phyloP scores from a whole-genome alignment of 2,329 filamentous ascomycete genomes.

The Ustilaginoidea virens region DNA sequence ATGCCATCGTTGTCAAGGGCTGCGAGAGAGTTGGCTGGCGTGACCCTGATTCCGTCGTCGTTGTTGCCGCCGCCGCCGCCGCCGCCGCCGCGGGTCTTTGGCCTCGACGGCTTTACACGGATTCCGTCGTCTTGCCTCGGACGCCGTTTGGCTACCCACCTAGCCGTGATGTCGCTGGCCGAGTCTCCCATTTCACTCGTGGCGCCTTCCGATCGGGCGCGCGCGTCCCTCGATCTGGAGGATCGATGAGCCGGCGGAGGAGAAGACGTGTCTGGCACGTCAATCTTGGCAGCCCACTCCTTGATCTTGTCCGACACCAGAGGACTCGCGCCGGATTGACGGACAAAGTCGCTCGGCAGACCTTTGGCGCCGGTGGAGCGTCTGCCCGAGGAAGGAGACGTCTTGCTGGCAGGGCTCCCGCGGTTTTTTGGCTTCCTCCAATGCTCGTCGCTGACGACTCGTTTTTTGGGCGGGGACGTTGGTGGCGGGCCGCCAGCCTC shows the following conservation, averaged over 20 bases:
- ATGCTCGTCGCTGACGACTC: conserved; percentile 84
- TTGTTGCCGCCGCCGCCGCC: too few species aligned
- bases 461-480: conserved; percentile 59
- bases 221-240: conserved; percentile 19
- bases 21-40: conserved; percentile 11
- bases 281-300: conserved; percentile 43
- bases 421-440: conserved; percentile 54
- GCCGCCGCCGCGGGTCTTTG: too few species aligned
- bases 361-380: conserved; percentile 5
- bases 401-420: conserved; percentile 29
- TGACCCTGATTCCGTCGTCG: conserved; percentile 29
- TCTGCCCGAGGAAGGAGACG: conserved; percentile 19
- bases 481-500: conserved; percentile 15
- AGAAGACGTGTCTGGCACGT: conserved; percentile 26
- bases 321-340: conserved; percentile 36
- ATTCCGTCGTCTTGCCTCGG: conserved; percentile 13
- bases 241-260: conserved; percentile 19
- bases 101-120: conserved; percentile 8
- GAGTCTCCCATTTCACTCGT: conserved; percentile 13
- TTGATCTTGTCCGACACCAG: conserved; percentile 43
- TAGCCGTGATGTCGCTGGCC: conserved; percentile 14
- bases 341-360: conserved; percentile 43
- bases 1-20: conserved; percentile 14
- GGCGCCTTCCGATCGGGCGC: conserved; percentile 11
- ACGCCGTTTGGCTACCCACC: conserved; percentile 3